Conservation (phyloP, 2,329 filamentous ascomycete genomes). For the Fusarium albidum region DNA sequence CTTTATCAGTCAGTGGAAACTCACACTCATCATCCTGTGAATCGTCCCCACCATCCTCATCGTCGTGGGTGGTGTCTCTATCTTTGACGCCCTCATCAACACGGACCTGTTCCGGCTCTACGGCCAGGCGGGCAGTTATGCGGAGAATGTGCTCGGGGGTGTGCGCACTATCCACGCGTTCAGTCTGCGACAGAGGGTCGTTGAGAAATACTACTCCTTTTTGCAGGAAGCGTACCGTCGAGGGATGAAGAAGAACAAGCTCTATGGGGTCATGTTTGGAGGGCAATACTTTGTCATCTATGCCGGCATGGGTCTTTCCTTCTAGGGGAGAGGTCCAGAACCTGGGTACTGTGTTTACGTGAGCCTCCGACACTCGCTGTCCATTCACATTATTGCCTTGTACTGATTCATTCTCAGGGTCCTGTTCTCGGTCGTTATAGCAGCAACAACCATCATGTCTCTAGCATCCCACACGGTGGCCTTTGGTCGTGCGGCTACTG, state of each 20-base stretch:
- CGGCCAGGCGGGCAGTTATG: constrained; percentile 41
- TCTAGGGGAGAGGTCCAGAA: constrained; percentile 35
- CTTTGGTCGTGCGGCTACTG: constrained; percentile 44
- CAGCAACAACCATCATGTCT: constrained; percentile 41
- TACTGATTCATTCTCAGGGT: constrained; percentile 33
- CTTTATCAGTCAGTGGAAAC: constrained; percentile 50
- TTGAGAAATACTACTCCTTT: constrained; percentile 46
- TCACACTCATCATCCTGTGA: constrained; percentile 47
- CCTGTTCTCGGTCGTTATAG: constrained; percentile 47
- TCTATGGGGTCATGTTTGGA: constrained; percentile 35
- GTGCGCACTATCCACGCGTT: constrained; percentile 51
- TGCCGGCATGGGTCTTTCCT: constrained; percentile 48
- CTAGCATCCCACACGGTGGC: constrained; percentile 45
- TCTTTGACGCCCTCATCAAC: constrained; percentile 30
- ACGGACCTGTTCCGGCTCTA: constrained; percentile 42
- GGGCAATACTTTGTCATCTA: constrained; percentile 48
- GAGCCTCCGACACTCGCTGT: too few species aligned
- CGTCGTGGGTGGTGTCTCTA: constrained; percentile 39
- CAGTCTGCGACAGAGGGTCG: constrained; percentile 44
- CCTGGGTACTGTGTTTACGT: constrained; percentile 47
- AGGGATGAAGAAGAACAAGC: background rate
- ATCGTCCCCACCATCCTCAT: constrained; percentile 37
- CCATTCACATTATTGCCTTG: too few species aligned
- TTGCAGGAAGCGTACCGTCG: constrained; percentile 40
- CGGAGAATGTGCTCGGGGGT: constrained; percentile 45